Evolutionary conservation across 495 filamentous ascomycete genomes (phyloP).

Genomic region (Sphaerosporella brunnea): DNA sequence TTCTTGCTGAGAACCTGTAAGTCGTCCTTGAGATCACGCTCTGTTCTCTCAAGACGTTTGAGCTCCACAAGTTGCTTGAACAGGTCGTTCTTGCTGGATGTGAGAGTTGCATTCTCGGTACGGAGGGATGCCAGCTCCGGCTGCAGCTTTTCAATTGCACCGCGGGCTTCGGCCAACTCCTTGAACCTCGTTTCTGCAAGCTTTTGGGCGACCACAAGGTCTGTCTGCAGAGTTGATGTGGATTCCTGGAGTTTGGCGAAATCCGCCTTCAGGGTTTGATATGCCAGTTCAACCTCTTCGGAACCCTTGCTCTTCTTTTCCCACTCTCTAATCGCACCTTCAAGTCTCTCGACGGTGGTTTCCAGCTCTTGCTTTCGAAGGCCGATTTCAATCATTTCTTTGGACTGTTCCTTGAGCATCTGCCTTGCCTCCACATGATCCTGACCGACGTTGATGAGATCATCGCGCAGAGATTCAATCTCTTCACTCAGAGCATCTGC

Average conservation of each 20-base stretch:
- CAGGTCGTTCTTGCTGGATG: slow-evolving; percentile 52
- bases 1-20: slow-evolving; percentile 49
- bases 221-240: slow-evolving; percentile 52
- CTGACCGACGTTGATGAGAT: slow-evolving; percentile 53
- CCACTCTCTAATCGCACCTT: slow-evolving; percentile 36
- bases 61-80: slow-evolving; percentile 48
- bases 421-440: slow-evolving; percentile 73
- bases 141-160: slow-evolving; percentile 65
- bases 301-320: slow-evolving; percentile 46
- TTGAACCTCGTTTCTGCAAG: slow-evolving; percentile 74
- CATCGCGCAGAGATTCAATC: slow-evolving; percentile 65
- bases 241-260: slow-evolving; percentile 59
- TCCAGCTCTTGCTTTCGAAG: slow-evolving; percentile 33
- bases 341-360: slow-evolving; percentile 20
- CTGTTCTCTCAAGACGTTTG: slow-evolving; percentile 54
- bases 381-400: slow-evolving; percentile 42
- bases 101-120: slow-evolving; percentile 55
- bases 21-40: slow-evolving; percentile 64
- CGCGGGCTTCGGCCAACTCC: slow-evolving; percentile 60
- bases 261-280: slow-evolving; percentile 45
- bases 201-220: slow-evolving; percentile 71
- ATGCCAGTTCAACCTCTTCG: slow-evolving; percentile 37
- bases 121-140: slow-evolving; percentile 64
- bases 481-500: slow-evolving; percentile 73
- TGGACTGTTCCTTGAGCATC: slow-evolving; percentile 57